phyloP scores from a whole-genome alignment of 768 basidiomycete genomes.

The Russula sp. region DNA sequence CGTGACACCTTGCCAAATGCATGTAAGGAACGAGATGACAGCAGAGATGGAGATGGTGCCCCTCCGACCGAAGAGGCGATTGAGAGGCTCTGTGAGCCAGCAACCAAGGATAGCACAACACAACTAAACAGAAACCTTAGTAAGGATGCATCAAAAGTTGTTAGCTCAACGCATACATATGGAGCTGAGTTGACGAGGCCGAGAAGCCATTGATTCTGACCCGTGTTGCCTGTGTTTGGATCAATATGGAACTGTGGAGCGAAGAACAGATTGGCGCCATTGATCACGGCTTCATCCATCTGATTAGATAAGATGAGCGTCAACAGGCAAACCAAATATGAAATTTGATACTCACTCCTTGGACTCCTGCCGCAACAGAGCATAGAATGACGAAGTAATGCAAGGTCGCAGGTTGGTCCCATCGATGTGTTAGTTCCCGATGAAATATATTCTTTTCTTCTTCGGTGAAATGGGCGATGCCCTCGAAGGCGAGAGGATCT shows the following conservation, averaged over 20 bases:
- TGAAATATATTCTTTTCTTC: constrained; percentile 38
- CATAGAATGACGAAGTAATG: constrained; percentile 50
- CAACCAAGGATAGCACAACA: constrained; percentile 48
- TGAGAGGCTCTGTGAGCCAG: constrained; percentile 69
- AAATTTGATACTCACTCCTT: constrained; percentile 36
- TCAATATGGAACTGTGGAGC: constrained; percentile 51
- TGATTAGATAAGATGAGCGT: constrained; percentile 11
- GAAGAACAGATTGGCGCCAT: constrained; percentile 52
- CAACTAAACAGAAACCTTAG: constrained; percentile 27
- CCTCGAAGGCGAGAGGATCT: constrained; percentile 43
- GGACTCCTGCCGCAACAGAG: constrained; percentile 74
- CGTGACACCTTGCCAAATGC: constrained; percentile 49
- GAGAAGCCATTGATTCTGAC: constrained; percentile 62
- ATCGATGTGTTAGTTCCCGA: constrained; percentile 40
- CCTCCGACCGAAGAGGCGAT: constrained; percentile 46
- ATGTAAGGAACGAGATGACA: constrained; percentile 37
- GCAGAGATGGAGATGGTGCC: constrained; percentile 47
- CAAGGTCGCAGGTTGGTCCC: constrained; percentile 41
- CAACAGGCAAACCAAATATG: constrained; percentile 12
- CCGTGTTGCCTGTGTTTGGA: constrained; percentile 23
- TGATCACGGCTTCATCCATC: constrained; percentile 51
- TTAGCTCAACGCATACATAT: constrained; percentile 34
- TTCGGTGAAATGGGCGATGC: constrained; percentile 34
- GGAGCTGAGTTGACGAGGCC: constrained; percentile 67
- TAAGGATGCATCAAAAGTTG: neutral